A percentile compares a stretch with the other conserved stretches of the same genome.
Conservation (phyloP, 208 protist genomes). For the Crithidia fasciculata region DNA sequence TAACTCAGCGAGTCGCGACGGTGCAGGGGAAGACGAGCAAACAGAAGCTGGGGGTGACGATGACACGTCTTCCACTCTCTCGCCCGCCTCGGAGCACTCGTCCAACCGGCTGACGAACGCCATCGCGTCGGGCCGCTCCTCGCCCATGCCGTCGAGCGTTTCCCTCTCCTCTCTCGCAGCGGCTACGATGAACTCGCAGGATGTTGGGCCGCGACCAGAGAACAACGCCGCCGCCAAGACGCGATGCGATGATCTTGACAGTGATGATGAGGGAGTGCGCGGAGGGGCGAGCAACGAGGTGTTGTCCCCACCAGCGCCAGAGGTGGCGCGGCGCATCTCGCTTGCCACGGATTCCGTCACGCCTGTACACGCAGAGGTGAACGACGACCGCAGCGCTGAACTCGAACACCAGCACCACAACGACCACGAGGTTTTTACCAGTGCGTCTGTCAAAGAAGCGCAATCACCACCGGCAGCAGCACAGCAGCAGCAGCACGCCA, state of each 20-base stretch:
- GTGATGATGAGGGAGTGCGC: background rate
- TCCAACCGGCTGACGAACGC: slow-evolving; percentile 13
- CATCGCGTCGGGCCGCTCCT: slow-evolving; percentile 17
- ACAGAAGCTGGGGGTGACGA: background rate
- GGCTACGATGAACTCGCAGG: background rate
- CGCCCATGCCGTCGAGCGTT: background rate
- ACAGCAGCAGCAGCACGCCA: too few relatives aligned
- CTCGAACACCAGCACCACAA: too few relatives aligned
- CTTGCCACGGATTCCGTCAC: slow-evolving; percentile 1
- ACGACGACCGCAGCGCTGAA: too few relatives aligned
- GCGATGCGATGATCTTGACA: background rate
- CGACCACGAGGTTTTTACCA: too few relatives aligned
- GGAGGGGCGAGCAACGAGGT: too few relatives aligned
- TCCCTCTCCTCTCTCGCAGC: background rate
- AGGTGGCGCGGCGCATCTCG: slow-evolving; percentile 8
- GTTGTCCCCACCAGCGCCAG: background rate
- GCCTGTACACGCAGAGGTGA: background rate
- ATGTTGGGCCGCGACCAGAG: background rate
- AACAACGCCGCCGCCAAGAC: background rate
- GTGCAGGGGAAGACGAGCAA: background rate
- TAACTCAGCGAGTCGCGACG: background rate
- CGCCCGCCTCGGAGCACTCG: slow-evolving; percentile 16
- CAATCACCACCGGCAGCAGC: too few relatives aligned
- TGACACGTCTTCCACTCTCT: slow-evolving; percentile 6
- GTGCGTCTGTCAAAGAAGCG: too few relatives aligned